Evolutionary conservation across 2,329 filamentous ascomycete species (phyloP), one percentile per base, ranked within the genome.

Genomic region (Hypomyces rosellus): DNA sequence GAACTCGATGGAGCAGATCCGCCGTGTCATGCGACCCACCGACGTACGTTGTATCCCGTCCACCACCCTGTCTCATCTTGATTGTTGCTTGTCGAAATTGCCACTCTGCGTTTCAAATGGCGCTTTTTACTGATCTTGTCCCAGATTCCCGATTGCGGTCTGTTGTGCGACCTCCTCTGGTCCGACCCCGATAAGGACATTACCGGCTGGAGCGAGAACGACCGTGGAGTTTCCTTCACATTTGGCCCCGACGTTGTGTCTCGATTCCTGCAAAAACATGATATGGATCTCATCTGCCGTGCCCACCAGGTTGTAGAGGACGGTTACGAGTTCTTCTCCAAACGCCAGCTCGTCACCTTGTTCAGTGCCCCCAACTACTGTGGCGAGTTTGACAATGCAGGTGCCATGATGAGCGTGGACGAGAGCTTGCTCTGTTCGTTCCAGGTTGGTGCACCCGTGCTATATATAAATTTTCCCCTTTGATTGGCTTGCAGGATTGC

Each of bases 1-100:
- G 59, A 96, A 97, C 80, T 96, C 91, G 34, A 99, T 99, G 93
- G 93, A 99, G 77, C 92, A 99, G 78, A 99, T 99, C 63, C 89
- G 93, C 69, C 88, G 92, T 62, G 92, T 99, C 61, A 97, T 97
- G 91, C 87, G 93, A 65, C 93, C 93, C 54, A 99, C 93, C 63
- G 93, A 99, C 80, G 92, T 97, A 82, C 77, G 91, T 82, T 55
- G n/a, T 16, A 15, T 16, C 38, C 25, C 25, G 6, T 30, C 8
- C 15, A 22, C 33, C 20, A 25, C 22, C 5, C 25, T 36, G 14
- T 45, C 7, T 40, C 25, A 30, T 30, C 25, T 30, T 11, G 25
- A 30, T 30, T 30, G 25, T 11, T 8, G 25, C 25, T 30, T 30
- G 25, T 30, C 8, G 25, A 11, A 30, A 8, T 30, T 30, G 25